Conservation (phyloP, 257 asterid genomes). For the Solanum megistacrolobum region DNA sequence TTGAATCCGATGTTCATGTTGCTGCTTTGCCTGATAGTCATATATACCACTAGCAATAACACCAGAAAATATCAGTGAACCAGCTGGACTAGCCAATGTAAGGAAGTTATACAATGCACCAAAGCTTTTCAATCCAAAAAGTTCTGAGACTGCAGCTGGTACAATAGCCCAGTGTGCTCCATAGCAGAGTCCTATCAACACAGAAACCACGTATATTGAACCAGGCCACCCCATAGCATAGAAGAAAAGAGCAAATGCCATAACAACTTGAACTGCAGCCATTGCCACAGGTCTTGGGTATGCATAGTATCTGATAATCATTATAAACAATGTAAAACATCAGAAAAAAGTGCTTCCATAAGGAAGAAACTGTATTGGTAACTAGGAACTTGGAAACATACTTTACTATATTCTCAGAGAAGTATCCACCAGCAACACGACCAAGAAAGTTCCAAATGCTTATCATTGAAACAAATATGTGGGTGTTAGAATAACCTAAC, state of each 20-base stretch:
- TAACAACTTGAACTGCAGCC: conserved; percentile 33
- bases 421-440: conserved; percentile 34
- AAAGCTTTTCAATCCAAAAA: conserved; percentile 33
- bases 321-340: background rate
- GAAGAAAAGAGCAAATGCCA: conserved; percentile 29
- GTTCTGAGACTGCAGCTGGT: conserved; percentile 35
- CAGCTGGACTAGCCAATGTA: conserved; percentile 76
- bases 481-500: conserved; percentile 25
- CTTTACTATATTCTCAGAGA: conserved; percentile 32
- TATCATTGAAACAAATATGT: conserved; percentile 29
- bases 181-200: conserved; percentile 29
- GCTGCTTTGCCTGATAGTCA: conserved; percentile 74
- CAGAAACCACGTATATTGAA: conserved; percentile 26
- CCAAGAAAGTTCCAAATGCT: conserved; percentile 39
- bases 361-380: background rate
- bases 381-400: background rate
- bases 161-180: conserved; percentile 45
- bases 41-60: conserved; percentile 76
- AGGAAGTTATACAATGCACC: conserved; percentile 68
- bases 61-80: conserved; percentile 73
- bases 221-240: conserved; percentile 31
- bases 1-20: conserved; percentile 11
- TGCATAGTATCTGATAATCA: conserved; percentile 20
- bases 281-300: conserved; percentile 42
- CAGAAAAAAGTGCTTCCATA: background rate